Evolutionary conservation across 2,329 filamentous ascomycete genomes (phyloP), one percentile per base, ranked within the genome.

Genomic region (Hyphodiscus sp.): DNA sequence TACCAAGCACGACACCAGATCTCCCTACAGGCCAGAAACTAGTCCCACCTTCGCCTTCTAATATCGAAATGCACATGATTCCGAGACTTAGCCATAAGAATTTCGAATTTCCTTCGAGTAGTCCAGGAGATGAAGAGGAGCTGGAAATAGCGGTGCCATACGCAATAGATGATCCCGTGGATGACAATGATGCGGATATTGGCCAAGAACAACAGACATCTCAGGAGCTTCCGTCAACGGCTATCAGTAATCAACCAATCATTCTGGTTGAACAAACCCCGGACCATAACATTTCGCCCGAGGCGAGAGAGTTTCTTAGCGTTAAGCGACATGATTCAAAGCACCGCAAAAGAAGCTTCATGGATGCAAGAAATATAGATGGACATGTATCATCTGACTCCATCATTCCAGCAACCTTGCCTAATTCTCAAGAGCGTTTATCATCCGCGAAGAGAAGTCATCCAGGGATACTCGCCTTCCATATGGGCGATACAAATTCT

Each of bases 221-320:
- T 10, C 58, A 61, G 20, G 48, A 51, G 20, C 18, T 47, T 26
- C 59, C 60, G 9, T 62, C 60, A 29, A 63, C 55, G 43, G 49
- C 55, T 33, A 20, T 49, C 5, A 41, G 43, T 4, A 50, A 51
- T 20, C 33, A 47, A 16, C 29, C 23, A 15, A 45, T 54, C 7
- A 52, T 67, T 20, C 63, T 65, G 51, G 64, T 67, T 9, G 52
- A 66, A 49, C 55, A 57, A 43, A 66, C 64, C 1, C 63, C 63
- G 13, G 50, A 55, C 26, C n/a, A 48, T 19, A 48, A 50, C 7
- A 10, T 38, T n/a, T 13, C 38, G 19, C 50, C 41, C 52, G 20
- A 18, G 8, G 16, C 41, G 47, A 41, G 20, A 15, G 41, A 29
- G 15, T 42, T 20, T 9, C 16, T 20, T 20, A 41, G 42, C 20